Evolutionary conservation across 2,329 filamentous ascomycete genomes (phyloP).

Genomic region (Penicillium sp.): DNA sequence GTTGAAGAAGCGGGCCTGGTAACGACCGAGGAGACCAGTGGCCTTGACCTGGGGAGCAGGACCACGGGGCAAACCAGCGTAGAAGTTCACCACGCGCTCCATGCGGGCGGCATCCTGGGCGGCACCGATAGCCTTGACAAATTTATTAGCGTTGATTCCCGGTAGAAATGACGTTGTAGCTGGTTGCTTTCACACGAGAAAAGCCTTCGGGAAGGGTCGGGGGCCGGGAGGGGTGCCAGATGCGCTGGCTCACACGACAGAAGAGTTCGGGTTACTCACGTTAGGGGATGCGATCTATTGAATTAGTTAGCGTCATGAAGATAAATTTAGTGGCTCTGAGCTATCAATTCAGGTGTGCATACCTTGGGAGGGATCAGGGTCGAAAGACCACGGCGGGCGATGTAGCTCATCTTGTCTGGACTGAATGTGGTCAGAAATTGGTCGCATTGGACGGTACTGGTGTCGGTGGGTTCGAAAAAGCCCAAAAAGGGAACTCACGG

Average conservation of each 20-base stretch:
- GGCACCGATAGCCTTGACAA: slow-evolving; percentile 78
- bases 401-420: slow-evolving; percentile 79
- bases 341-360: slow-evolving; percentile 33
- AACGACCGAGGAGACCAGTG: slow-evolving; percentile 80
- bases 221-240: slow-evolving; percentile 9
- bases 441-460: slow-evolving; percentile 12
- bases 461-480: neutral
- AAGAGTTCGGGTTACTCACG: slow-evolving; percentile 29
- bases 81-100: slow-evolving; percentile 97
- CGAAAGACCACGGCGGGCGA: slow-evolving; percentile 86
- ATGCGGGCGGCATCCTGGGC: slow-evolving; percentile 95
- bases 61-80: slow-evolving; percentile 95
- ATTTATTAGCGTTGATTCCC: slow-evolving; percentile 35
- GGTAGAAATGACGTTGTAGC: slow-evolving; percentile 4
- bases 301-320: slow-evolving; percentile 40
- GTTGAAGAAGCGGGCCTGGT: slow-evolving; percentile 88
- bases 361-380: slow-evolving; percentile 99
- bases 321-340: slow-evolving; percentile 9
- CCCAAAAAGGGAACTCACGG: slow-evolving; percentile 26
- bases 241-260: slow-evolving; percentile 6
- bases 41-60: slow-evolving; percentile 79
- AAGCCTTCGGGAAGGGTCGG: slow-evolving; percentile 25
- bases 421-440: slow-evolving; percentile 29
- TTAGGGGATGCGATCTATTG: slow-evolving; percentile 41
- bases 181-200: slow-evolving; percentile 21